phyloP scores from a whole-genome alignment of 129 eudicot species.

The Logfia minima region DNA sequence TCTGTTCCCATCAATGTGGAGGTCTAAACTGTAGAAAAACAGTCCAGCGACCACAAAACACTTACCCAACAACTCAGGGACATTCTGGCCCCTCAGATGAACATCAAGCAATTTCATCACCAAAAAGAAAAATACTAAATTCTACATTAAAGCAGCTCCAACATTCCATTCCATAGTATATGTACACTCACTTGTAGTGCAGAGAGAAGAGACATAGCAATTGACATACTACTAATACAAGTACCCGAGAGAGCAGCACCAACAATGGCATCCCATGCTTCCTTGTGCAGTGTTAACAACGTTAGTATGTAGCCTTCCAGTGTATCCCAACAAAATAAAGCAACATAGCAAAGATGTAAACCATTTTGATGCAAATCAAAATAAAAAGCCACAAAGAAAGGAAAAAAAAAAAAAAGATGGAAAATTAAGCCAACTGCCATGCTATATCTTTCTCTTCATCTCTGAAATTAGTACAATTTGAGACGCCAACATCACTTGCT shows the following conservation, averaged over 20 bases:
- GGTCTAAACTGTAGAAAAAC: background rate
- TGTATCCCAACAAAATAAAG: slow-evolving; percentile 38
- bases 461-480: slow-evolving; percentile 51
- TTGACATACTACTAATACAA: slow-evolving; percentile 32
- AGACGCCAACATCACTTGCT: slow-evolving; percentile 27
- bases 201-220: slow-evolving; percentile 28
- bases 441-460: slow-evolving; percentile 53
- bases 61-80: background rate
- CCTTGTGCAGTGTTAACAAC: slow-evolving; percentile 25
- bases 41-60: background rate
- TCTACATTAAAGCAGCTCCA: slow-evolving; percentile 38
- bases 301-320: slow-evolving; percentile 25
- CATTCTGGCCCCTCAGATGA: background rate
- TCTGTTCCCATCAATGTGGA: background rate
- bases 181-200: slow-evolving; percentile 45
- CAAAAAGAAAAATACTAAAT: slow-evolving; percentile 15
- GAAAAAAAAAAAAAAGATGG: background rate
- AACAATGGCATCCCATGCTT: slow-evolving; percentile 28
- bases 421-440: slow-evolving; percentile 31
- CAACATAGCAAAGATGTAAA: slow-evolving; percentile 34
- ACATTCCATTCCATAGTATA: slow-evolving; percentile 43
- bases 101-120: background rate
- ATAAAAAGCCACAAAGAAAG: background rate
- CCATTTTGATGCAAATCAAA: slow-evolving; percentile 38
- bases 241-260: slow-evolving; percentile 29